Conservation (phyloP, 2,329 filamentous ascomycete genomes). For the Stemphylium lycopersici region DNA sequence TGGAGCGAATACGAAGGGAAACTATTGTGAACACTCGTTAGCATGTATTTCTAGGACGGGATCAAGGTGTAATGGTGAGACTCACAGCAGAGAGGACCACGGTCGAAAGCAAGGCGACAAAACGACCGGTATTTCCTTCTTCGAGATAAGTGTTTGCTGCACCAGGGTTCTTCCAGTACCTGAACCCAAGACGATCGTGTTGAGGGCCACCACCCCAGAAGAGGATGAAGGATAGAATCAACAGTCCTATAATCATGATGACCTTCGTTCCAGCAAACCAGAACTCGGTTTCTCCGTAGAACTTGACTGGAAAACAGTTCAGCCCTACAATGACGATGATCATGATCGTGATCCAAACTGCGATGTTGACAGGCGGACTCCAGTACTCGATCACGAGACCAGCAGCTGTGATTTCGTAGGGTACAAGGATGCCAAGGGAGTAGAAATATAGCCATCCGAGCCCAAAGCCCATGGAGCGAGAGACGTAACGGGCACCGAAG, state of each 20-base stretch:
- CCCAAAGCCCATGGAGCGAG: conserved; percentile 66
- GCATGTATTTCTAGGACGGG: too few relatives aligned
- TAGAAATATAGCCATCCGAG: conserved; percentile 41
- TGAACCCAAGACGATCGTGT: conserved; percentile 60
- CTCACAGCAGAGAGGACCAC: conserved; percentile 60
- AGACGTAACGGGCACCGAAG: conserved; percentile 55
- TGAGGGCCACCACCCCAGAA: conserved; percentile 63
- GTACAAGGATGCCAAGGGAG: conserved; percentile 39
- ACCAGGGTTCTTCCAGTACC: conserved; percentile 63
- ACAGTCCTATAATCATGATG: conserved; percentile 51
- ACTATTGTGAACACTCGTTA: background rate
- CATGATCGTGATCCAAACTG: conserved; percentile 47
- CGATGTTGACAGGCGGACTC: conserved; percentile 41
- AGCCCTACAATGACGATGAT: conserved; percentile 44
- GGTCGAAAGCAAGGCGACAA: conserved; percentile 59
- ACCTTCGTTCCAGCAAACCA: conserved; percentile 43
- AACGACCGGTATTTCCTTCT: conserved; percentile 56
- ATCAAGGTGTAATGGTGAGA: background rate
- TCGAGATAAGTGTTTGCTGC: conserved; percentile 59
- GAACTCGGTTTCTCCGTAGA: conserved; percentile 48
- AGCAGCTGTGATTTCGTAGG: conserved; percentile 46
- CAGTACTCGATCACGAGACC: conserved; percentile 48
- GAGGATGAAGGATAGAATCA: conserved; percentile 61
- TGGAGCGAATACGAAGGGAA: conserved; percentile 12
- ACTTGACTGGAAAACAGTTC: conserved; percentile 46